A percentile compares a stretch with the other conserved stretches of the same genome.
phyloP scores from a whole-genome alignment of 176 grass and related monocot genomes.

The Phyllostachys edulis region DNA sequence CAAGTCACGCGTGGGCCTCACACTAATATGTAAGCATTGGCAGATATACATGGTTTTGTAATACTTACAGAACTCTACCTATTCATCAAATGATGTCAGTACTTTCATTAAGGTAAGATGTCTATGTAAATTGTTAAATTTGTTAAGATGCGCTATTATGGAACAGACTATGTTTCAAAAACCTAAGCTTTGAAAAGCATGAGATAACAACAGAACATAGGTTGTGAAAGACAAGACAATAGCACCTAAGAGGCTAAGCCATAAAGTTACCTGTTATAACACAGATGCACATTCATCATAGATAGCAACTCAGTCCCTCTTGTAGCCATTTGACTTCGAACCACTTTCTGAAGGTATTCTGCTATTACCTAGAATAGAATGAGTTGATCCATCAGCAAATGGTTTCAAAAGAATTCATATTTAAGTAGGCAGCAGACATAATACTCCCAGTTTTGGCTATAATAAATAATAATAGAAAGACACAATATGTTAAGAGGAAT shows the following conservation, averaged over 20 bases:
- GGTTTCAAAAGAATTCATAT: constrained; percentile 31
- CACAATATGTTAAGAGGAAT: constrained; percentile 12
- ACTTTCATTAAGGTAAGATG: background rate
- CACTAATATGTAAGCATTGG: too few species aligned
- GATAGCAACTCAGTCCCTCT: constrained; percentile 98
- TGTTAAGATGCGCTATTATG: background rate
- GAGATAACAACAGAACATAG: too few species aligned
- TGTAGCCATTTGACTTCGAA: constrained; percentile 93
- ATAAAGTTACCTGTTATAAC: too few species aligned
- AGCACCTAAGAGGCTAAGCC: too few species aligned
- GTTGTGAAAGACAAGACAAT: too few species aligned
- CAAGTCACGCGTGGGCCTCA: too few species aligned
- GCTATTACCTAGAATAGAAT: constrained; percentile 76
- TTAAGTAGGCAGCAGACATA: background rate
- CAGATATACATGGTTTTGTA: too few species aligned
- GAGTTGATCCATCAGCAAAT: constrained; percentile 27
- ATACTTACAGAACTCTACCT: too few species aligned
- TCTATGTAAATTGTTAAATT: background rate
- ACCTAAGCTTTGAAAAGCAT: background rate
- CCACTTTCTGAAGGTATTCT: constrained; percentile 98
- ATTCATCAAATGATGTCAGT: background rate
- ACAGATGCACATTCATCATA: constrained; percentile 57
- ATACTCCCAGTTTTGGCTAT: background rate
- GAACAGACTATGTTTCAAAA: background rate
- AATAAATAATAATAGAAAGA: background rate